phyloP scores from a whole-genome alignment of 768 basidiomycete species.

The Steccherinum ochraceum region DNA sequence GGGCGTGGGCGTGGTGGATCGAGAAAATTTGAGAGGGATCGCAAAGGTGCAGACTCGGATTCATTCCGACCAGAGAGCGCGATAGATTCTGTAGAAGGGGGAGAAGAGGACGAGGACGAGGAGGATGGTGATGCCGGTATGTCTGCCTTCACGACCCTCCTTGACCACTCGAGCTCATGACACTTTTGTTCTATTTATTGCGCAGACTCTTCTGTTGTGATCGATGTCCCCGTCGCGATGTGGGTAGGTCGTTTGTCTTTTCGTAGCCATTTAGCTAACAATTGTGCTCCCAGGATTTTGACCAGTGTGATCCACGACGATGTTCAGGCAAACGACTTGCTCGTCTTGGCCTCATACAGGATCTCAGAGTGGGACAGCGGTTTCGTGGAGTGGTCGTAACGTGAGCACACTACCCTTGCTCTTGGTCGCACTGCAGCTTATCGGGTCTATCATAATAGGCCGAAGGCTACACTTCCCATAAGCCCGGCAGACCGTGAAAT shows the following conservation, averaged over 20 bases:
- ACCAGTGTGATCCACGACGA: conserved; percentile 90
- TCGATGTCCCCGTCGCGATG: conserved; percentile 83
- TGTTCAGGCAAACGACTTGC: conserved; percentile 89
- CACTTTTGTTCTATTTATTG: neutral
- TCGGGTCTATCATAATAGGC: conserved; percentile 38
- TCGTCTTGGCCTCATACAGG: conserved; percentile 76
- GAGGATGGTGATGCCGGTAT: conserved; percentile 6
- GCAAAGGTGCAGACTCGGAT: conserved; percentile 19
- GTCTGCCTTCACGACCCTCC: neutral
- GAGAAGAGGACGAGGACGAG: conserved; percentile 28
- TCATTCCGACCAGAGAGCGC: conserved; percentile 51
- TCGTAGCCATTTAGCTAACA: neutral
- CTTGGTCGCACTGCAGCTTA: neutral
- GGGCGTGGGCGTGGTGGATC: conserved; percentile 26
- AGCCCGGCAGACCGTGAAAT: conserved; percentile 83
- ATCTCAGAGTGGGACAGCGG: conserved; percentile 75
- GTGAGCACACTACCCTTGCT: conserved; percentile 40
- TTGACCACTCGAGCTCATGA: no score
- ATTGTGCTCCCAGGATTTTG: conserved; percentile 66
- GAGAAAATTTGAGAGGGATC: conserved; percentile 25
- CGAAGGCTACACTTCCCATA: conserved; percentile 73
- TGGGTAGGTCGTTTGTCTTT: conserved; percentile 60
- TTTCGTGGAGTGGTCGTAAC: conserved; percentile 93
- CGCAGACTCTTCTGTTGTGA: conserved; percentile 12
- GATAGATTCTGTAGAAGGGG: conserved; percentile 40